These are phyloP conservation scores for Middelhovenomyces tepae DNA, from an alignment of 805 yeast genomes.

Conservation along the genomic window DNA sequence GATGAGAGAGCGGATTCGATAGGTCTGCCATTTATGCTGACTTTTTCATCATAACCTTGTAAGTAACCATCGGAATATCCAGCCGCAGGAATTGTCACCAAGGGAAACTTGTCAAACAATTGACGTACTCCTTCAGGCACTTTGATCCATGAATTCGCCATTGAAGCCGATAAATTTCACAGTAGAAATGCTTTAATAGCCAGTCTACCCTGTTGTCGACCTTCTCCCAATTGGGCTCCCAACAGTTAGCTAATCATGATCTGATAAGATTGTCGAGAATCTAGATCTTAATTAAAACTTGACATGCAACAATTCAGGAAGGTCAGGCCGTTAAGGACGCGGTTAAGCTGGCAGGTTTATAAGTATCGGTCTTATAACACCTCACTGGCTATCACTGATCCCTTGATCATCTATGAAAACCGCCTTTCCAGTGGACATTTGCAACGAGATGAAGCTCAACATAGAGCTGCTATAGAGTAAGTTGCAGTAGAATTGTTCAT, in stretches of 20 bases:
- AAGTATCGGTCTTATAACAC: no score
- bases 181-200: no score
- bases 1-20: no score
- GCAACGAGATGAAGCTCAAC: constrained; percentile 47
- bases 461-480: constrained; percentile 48
- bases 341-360: no score
- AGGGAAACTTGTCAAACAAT: constrained; percentile 28
- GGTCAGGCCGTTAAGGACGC: no score
- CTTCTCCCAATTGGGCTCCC: no score
- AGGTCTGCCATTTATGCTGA: no score
- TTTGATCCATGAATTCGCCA: constrained; percentile 14
- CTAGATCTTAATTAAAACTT: neutral
- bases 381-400: constrained; percentile 48
- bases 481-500: constrained; percentile 1
- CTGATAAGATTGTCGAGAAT: neutral
- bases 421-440: constrained; percentile 44
- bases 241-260: no score
- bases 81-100: constrained; percentile 16
- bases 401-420: constrained; percentile 46
- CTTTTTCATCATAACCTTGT: neutral
- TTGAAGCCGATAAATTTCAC: no score
- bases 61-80: constrained; percentile 4
- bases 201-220: no score
- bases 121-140: constrained; percentile 23
- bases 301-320: neutral